Evolutionary conservation across 768 basidiomycete species (phyloP), one percentile per base, ranked within the genome.

Genomic region (Lactifluus subvellereus): DNA sequence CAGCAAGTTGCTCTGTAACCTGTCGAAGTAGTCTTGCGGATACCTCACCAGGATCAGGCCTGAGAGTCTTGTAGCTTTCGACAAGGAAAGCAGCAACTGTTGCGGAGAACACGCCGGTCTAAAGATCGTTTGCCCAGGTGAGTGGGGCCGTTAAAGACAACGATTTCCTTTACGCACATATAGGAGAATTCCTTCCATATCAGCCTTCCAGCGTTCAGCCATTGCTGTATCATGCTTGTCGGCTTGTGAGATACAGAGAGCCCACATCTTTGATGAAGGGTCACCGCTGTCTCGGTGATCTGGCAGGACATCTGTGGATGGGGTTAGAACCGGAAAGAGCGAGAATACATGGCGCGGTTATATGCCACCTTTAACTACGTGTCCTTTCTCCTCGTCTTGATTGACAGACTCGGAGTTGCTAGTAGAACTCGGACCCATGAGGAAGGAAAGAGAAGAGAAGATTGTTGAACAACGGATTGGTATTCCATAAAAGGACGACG

Each of bases 21-120:
- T 57, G 55, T 22, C 11, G 33, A 37, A 62, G 61, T 22, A 37
- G 33, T 2, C 10, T 38, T 9, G 49, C 33, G 22, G 55, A 37
- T n/a, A 27, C 35, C 18, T 62, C 61, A 27, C 32, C 13, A 11
- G 47, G 16, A 62, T 62, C 55, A 27, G 47, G 61, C 48, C 40
- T 47, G 35, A 62, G 56, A 1, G 13, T 4, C 51, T 62, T 62
- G 56, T 62, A 62, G 20, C 61, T 57, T 40, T 62, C 61, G 20
- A 62, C 50, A 20, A 62, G 49, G 20, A 62, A 62, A 30, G 61
- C 55, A 18, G 61, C 53, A 22, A 62, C 54, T 8, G 47, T 60
- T 1, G 52, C 62, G 14, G 62, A 59, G 58, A 64, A 64, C 3
- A 64, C 16, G 32, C 62, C 62, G 9, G 62, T 57, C 62, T 64